A percentile compares a stretch with the other conserved stretches of the same genome.
Evolutionary conservation across 1,284 basidiomycete species (phyloP).

Genomic region (Butyriboletus regius): DNA sequence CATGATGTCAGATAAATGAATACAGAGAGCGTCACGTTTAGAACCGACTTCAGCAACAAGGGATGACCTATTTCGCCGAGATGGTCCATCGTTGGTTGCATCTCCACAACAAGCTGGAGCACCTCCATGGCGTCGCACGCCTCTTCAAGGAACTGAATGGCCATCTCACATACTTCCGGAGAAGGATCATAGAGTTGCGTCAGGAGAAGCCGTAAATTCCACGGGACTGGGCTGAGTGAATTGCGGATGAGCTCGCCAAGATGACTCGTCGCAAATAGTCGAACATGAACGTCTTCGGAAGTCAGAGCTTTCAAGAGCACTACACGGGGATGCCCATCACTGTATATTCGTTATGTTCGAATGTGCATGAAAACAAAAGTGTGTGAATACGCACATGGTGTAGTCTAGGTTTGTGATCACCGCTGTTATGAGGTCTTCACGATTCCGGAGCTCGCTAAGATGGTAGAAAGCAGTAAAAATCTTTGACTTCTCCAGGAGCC

Average conservation of each 20-base stretch:
- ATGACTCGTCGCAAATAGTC: constrained; percentile 82
- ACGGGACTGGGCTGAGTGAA: constrained; percentile 60
- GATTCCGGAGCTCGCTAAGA: constrained; percentile 78
- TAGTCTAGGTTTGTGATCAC: constrained; percentile 92
- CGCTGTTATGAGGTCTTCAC: constrained; percentile 85
- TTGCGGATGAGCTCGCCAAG: constrained; percentile 72
- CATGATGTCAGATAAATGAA: constrained; percentile 9
- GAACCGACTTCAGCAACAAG: constrained; percentile 71
- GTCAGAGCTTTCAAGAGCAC: constrained; percentile 90
- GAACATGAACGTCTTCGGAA: constrained; percentile 81
- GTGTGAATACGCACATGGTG: constrained; percentile 53
- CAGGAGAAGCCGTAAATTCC: constrained; percentile 82
- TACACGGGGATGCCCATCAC: constrained; percentile 86
- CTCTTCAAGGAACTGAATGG: constrained; percentile 82
- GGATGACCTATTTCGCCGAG: constrained; percentile 88
- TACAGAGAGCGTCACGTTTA: not conserved
- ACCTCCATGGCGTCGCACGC: constrained; percentile 79
- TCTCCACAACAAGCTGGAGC: constrained; percentile 84
- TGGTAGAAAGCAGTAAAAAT: constrained; percentile 94
- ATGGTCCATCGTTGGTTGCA: constrained; percentile 92
- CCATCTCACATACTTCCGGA: constrained; percentile 81
- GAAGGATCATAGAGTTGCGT: constrained; percentile 94
- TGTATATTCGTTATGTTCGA: constrained; percentile 30
- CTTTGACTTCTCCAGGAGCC: constrained; percentile 83
- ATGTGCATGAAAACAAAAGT: not conserved